Conservation (phyloP, 2,329 filamentous ascomycete species). For the Endocalyx cinctus region DNA sequence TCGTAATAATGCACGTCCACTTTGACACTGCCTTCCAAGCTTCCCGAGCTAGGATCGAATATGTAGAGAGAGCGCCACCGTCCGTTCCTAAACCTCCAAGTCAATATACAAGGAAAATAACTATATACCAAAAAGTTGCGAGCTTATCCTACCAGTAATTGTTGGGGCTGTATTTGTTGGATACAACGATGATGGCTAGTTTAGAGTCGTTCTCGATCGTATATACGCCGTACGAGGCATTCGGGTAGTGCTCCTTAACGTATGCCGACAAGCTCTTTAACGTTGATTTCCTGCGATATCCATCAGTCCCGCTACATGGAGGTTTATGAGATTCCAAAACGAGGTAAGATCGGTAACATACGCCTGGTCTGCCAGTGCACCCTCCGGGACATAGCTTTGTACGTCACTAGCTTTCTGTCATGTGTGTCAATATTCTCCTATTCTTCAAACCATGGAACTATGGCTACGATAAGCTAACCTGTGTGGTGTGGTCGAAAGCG, state of each 20-base stretch:
- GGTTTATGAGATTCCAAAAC: background rate
- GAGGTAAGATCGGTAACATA: too few species aligned
- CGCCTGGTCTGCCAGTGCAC: slow-evolving; percentile 73
- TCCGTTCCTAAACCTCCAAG: slow-evolving; percentile 71
- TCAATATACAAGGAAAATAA: slow-evolving; percentile 1
- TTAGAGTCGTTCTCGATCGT: slow-evolving; percentile 71
- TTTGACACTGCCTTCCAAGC: slow-evolving; percentile 74
- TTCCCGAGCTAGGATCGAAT: slow-evolving; percentile 63
- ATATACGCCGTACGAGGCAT: slow-evolving; percentile 75
- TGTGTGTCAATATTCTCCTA: slow-evolving; percentile 11
- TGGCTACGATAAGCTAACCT: slow-evolving; percentile 41
- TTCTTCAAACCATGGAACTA: background rate
- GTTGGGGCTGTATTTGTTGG: slow-evolving; percentile 95
- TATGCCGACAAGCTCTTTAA: slow-evolving; percentile 73
- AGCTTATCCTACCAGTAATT: slow-evolving; percentile 75
- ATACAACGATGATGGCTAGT: slow-evolving; percentile 78
- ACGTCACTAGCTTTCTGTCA: slow-evolving; percentile 72
- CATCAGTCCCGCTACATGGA: slow-evolving; percentile 13
- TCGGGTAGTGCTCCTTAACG: slow-evolving; percentile 83
- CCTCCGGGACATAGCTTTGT: slow-evolving; percentile 76
- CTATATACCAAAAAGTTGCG: background rate
- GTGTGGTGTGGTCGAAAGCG: slow-evolving; percentile 76
- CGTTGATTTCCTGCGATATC: slow-evolving; percentile 65
- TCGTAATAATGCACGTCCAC: slow-evolving; percentile 99
- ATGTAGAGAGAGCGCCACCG: slow-evolving; percentile 90